These are phyloP conservation scores for Geosmithia putterillii DNA, from an alignment of 2,329 filamentous ascomycete species.

Conservation along the genomic window DNA sequence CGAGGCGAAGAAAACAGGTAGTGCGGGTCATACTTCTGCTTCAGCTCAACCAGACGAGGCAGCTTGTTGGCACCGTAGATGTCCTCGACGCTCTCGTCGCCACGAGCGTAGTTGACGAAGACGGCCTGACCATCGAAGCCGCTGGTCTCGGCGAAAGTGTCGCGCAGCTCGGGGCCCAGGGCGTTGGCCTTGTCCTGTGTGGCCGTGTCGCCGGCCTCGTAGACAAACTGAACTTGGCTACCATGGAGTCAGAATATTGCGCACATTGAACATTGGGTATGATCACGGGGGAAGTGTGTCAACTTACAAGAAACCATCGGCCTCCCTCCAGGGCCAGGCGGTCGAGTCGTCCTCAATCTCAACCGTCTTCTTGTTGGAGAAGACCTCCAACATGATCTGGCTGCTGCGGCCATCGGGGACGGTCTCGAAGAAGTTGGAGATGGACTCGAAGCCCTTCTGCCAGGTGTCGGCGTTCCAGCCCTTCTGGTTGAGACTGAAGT, in stretches of 20 bases:
- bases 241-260: not conserved
- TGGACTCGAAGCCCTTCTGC: not conserved
- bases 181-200: not conserved
- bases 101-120: slow-evolving; percentile 2
- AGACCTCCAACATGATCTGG: not conserved
- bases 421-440: not conserved
- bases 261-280: not conserved
- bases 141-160: not conserved
- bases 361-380: not conserved
- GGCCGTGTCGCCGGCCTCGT: not conserved
- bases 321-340: not conserved
- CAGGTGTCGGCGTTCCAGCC: not conserved
- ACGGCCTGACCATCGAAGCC: not conserved
- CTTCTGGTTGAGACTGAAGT: not conserved
- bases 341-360: not conserved
- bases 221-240: not conserved
- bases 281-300: no score
- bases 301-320: not conserved
- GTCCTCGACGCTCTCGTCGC: not conserved
- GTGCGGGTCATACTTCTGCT: slow-evolving; percentile 1
- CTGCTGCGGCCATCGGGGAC: not conserved
- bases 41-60: not conserved
- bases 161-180: not conserved
- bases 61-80: slow-evolving; percentile 1
- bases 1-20: not conserved